Evolutionary conservation across 192 early-diverging fungal genomes (phyloP).

Genomic region (Backusella parvicylindrica): DNA sequence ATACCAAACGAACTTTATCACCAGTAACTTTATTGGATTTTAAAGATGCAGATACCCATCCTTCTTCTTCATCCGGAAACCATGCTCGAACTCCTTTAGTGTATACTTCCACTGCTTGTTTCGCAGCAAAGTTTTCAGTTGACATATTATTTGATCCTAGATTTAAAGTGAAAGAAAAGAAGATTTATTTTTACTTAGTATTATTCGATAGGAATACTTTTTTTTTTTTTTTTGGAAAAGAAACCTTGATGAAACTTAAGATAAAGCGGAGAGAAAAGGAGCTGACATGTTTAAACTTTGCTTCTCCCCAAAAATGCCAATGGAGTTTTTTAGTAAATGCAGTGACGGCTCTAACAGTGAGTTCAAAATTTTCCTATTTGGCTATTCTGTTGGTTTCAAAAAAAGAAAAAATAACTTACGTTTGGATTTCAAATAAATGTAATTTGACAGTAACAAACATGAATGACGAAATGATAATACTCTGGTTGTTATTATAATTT

Average conservation of each 20-base stretch:
- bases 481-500: background rate
- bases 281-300: background rate
- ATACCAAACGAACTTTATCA: slow-evolving; percentile 57
- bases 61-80: slow-evolving; percentile 84
- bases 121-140: background rate
- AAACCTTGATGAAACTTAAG: background rate
- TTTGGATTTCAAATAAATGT: background rate
- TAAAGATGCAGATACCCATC: slow-evolving; percentile 77
- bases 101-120: slow-evolving; percentile 59
- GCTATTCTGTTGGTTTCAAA: background rate
- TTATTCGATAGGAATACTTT: background rate
- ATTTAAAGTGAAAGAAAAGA: background rate
- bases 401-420: background rate
- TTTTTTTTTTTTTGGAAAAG: background rate
- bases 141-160: background rate
- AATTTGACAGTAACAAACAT: background rate
- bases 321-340: background rate
- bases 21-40: slow-evolving; percentile 51
- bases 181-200: background rate
- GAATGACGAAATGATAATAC: background rate
- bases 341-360: background rate
- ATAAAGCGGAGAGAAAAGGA: slow-evolving; percentile 2
- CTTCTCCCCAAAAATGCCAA: background rate
- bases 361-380: background rate
- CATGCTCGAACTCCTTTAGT: slow-evolving; percentile 78